phyloP scores from a whole-genome alignment of 345 rosid genomes.

The Sisymbrium altissimum region DNA sequence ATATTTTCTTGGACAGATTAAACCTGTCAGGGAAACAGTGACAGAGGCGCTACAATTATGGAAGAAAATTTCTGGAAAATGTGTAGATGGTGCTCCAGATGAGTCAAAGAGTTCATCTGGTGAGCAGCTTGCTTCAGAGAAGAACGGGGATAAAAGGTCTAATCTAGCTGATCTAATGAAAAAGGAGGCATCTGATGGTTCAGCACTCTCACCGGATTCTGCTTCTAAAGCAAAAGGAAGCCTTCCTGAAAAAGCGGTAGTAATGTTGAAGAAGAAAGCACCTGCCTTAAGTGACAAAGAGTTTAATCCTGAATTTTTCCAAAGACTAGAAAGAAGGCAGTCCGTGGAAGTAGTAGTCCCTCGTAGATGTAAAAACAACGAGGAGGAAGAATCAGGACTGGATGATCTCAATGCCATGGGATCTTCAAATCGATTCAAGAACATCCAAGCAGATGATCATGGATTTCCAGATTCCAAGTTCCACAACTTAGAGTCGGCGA shows the following conservation, averaged over 20 bases:
- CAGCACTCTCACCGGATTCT: slow-evolving; percentile 48
- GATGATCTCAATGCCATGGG: slow-evolving; percentile 47
- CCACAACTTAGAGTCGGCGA: slow-evolving; percentile 43
- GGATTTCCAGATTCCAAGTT: slow-evolving; percentile 39
- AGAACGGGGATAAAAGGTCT: slow-evolving; percentile 42
- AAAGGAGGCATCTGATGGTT: slow-evolving; percentile 50
- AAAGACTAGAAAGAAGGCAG: slow-evolving; percentile 75
- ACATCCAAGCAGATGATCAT: slow-evolving; percentile 43
- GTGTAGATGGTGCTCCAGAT: slow-evolving; percentile 54
- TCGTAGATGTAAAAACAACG: slow-evolving; percentile 56
- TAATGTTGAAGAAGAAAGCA: slow-evolving; percentile 85
- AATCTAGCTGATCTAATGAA: slow-evolving; percentile 42
- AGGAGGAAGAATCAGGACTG: slow-evolving; percentile 53
- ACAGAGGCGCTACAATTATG: slow-evolving; percentile 88
- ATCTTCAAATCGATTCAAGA: slow-evolving; percentile 46
- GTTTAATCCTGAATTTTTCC: slow-evolving; percentile 92
- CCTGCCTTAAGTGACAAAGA: slow-evolving; percentile 82
- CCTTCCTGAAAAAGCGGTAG: slow-evolving; percentile 74
- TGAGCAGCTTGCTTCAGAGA: slow-evolving; percentile 51
- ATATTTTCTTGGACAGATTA: slow-evolving; percentile 53
- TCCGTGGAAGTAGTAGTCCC: slow-evolving; percentile 95
- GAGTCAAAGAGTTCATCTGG: slow-evolving; percentile 57
- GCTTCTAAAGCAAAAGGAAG: slow-evolving; percentile 60
- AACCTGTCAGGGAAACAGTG: slow-evolving; percentile 93
- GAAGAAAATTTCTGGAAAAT: slow-evolving; percentile 85